Evolutionary conservation across 352 stramenopile species (phyloP), one percentile per base, ranked within the genome.

Genomic region (Halophytophthora batemanensis): DNA sequence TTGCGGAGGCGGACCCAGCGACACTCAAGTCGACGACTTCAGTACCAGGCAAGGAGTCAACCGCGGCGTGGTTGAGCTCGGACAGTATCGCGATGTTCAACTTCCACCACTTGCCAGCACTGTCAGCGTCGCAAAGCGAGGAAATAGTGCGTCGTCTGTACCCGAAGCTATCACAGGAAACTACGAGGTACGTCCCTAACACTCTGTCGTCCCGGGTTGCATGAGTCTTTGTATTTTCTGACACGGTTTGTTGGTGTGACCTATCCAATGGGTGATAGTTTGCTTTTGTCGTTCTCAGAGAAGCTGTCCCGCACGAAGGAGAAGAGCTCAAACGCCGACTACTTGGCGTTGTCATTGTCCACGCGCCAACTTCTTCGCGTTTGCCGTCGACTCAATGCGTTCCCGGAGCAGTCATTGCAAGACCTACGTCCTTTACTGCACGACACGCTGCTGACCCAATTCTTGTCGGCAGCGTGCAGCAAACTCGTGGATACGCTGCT

Each of bases 81-180:
- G 82, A 91, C 33, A 90, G 68, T 34, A 84, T 93, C 21, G 66
- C 77, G 14, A 86, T 93, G 76, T 89, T 93, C 45, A 73, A 66
- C 15, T 93, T 90, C 58, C 78, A 90, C 40, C 38, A 70, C 12
- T 47, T 90, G 17, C 64, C 78, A 6, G 55, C 52, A 23, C 49
- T 91, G 15, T 69, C 50, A 22, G 53, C 51, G 11, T 15, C 11
- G 1, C 67, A 92, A 36, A 79, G 69, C 18, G 60, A 82, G 41
- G 35, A 81, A 13, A 69, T 93, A 18, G 71, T 91, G 2, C 56
- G 57, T 7, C 39, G 52, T 2, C 37, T 92, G 7, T 89, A 77
- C 31, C 82, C 82, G 0, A 34, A 61, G 8, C 66, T 92, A 11
- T 77, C 73, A 0, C 46, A 78, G 31, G 61, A 75, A 45, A 80